Conservation (phyloP, 371 early-diverging fungal genomes). For the Mucor racemosus region DNA sequence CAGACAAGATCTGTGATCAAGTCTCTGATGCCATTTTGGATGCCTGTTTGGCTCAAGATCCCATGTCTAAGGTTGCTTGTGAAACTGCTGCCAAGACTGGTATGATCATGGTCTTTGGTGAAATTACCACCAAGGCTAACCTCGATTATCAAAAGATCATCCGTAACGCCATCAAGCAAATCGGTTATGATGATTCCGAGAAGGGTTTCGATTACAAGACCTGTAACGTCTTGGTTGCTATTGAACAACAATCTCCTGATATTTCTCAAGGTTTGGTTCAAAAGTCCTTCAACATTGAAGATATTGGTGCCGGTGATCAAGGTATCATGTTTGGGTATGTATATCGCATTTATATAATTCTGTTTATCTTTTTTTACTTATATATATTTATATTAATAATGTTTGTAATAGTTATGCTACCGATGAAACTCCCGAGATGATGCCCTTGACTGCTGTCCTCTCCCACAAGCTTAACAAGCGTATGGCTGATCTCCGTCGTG, state of each 20-base stretch:
- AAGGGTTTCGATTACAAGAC: conserved; percentile 99
- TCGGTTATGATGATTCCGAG: conserved; percentile 96
- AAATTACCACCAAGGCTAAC: conserved; percentile 97
- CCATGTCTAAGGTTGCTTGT: conserved; percentile 98
- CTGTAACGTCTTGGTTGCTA: conserved; percentile 98
- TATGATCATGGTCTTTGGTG: conserved; percentile 99
- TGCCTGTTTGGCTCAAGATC: conserved; percentile 96
- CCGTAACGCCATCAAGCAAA: conserved; percentile 96
- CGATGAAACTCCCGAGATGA: conserved; percentile 99
- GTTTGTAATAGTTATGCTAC: conserved; percentile 77
- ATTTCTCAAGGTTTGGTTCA: conserved; percentile 96
- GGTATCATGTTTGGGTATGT: conserved; percentile 87
- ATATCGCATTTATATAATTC: background rate
- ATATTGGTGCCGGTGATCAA: conserved; percentile 99
- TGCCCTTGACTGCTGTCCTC: conserved; percentile 96
- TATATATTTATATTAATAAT: background rate
- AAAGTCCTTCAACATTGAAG: conserved; percentile 88
- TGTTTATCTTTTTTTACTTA: background rate
- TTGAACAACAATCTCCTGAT: conserved; percentile 99
- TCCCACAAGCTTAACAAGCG: conserved; percentile 97
- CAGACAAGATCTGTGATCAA: conserved; percentile 99
- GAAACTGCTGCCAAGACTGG: conserved; percentile 99
- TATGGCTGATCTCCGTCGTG: conserved; percentile 94
- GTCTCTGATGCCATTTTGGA: conserved; percentile 98
- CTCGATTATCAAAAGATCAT: conserved; percentile 98